Conservation (phyloP, 2,329 filamentous ascomycete species). For the Xylaria sp. region DNA sequence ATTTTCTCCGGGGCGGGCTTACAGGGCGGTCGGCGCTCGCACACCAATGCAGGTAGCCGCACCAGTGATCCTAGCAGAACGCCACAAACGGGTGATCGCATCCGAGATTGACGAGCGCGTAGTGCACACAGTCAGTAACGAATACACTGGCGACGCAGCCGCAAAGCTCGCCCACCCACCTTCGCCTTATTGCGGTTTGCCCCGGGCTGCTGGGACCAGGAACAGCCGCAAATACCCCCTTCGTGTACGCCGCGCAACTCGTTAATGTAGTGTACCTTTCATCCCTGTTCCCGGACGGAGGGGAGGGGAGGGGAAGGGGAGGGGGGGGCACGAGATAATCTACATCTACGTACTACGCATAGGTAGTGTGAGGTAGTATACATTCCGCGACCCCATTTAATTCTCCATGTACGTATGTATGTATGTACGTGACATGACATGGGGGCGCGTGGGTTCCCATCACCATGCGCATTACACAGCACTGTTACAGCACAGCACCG, state of each 20-base stretch:
- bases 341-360: too few relatives aligned
- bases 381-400: too few relatives aligned
- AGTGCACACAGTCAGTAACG: not conserved
- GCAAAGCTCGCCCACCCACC: slow-evolving; percentile 5
- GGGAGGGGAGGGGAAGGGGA: not conserved
- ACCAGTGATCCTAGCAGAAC: slow-evolving; percentile 29
- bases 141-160: not conserved
- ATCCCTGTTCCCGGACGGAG: slow-evolving; percentile 3
- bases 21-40: slow-evolving; percentile 14
- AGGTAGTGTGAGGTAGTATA: too few relatives aligned
- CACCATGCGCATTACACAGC: not conserved
- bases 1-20: slow-evolving; percentile 1
- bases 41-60: slow-evolving; percentile 36
- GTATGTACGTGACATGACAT: too few relatives aligned
- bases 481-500: slow-evolving; percentile 9
- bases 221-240: not conserved
- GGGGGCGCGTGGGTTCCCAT: too few relatives aligned
- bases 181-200: not conserved
- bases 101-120: slow-evolving; percentile 27
- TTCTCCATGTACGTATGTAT: too few relatives aligned
- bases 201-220: slow-evolving; percentile 17
- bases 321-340: too few relatives aligned
- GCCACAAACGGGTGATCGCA: slow-evolving; percentile 31
- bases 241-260: not conserved
- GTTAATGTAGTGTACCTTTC: slow-evolving; percentile 17